Evolutionary conservation across 352 stramenopile species (phyloP), one percentile per base, ranked within the genome.

Genomic region (Globisporangium parvum): DNA sequence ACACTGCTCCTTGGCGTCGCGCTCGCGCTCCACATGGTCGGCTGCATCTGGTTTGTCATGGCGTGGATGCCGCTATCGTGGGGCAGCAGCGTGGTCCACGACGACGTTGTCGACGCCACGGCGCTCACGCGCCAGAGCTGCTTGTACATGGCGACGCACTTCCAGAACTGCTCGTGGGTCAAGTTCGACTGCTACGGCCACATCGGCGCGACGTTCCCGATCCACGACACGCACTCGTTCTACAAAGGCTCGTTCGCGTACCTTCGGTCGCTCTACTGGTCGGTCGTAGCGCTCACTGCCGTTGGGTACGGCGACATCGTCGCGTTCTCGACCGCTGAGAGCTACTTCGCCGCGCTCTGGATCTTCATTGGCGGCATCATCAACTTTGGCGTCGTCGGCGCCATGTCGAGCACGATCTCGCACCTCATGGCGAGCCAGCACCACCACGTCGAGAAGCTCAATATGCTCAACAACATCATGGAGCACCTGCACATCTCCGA

Each of bases 291-390:
- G 0, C 55, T 93, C 0, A 91, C 83, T 0, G 71, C 62, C 0
- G 80, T 93, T 1, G 83, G 83, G 0, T 93, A 91, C 46, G 83
- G 83, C 9, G 78, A 89, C 40, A 90, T 91, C 11, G 69, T 76
- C 6, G 78, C 83, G 0, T 91, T 82, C 45, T 88, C 83, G 2
- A 93, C 83, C 1, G 55, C 68, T 0, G 80, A 93, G 51, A 89
- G 69, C 35, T 79, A 80, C 23, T 91, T 87, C 37, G 80, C 83
- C 0, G 77, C 80, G 9, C 20, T 86, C 0, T 93, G 83, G 83
- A 86, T 89, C 52, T 93, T 86, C 54, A 44, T 88, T 0, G 77
- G 78, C 6, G 78, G 78, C 2, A 73, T 91, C 28, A 73, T 93
- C 52, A 93, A 93, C 57, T 93, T 89, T 62, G 79, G 67, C 5